These are phyloP conservation scores for Pseudogymnoascus sp. DNA, from an alignment of 2,329 filamentous ascomycete genomes.

Conservation along the genomic window DNA sequence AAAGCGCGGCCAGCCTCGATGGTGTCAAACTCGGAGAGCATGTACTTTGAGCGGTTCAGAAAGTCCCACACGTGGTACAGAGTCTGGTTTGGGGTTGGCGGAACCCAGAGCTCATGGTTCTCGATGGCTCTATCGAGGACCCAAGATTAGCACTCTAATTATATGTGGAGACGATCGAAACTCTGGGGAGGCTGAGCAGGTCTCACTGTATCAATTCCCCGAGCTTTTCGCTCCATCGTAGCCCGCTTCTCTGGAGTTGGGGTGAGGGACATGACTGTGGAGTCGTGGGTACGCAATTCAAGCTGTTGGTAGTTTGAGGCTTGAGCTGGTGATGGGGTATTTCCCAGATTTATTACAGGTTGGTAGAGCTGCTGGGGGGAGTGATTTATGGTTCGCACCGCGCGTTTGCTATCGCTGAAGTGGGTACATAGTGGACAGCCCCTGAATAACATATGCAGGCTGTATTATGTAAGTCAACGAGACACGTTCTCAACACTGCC, in stretches of 20 bases:
- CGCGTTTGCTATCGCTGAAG: background rate
- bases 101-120: slow-evolving; percentile 16
- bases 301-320: background rate
- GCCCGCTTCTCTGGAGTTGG: background rate
- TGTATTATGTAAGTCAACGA: slow-evolving; percentile 3
- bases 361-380: background rate
- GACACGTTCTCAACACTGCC: background rate
- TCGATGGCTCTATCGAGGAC: slow-evolving; percentile 16
- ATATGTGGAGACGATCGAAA: slow-evolving; percentile 2
- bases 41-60: slow-evolving; percentile 35
- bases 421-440: slow-evolving; percentile 1
- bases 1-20: slow-evolving; percentile 30
- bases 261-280: background rate
- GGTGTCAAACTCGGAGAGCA: slow-evolving; percentile 36
- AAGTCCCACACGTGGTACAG: slow-evolving; percentile 38
- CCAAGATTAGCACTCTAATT: slow-evolving; percentile 2
- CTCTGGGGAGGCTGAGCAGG: background rate
- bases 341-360: background rate
- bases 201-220: background rate
- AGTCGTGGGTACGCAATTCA: background rate
- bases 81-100: slow-evolving; percentile 25
- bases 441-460: background rate
- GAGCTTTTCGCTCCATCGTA: background rate
- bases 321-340: background rate
- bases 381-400: slow-evolving; percentile 2